Percentiles rank a stretch among this genome's conserved stretches.
Evolutionary conservation across 2,329 filamentous ascomycete species (phyloP).

Genomic region (Hypoxylon sp.): DNA sequence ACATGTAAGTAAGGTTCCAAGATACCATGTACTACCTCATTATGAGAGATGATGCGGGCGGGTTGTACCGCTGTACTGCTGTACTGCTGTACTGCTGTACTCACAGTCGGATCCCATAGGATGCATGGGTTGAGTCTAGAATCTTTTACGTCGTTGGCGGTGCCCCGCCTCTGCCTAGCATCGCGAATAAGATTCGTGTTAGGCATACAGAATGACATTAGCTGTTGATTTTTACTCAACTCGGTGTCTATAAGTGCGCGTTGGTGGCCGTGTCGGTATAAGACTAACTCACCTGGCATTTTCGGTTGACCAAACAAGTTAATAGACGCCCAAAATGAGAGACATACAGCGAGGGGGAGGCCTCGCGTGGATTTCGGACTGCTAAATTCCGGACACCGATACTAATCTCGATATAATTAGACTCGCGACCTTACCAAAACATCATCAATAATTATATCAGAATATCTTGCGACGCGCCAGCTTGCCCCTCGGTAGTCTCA

Average conservation of each 20-base stretch:
- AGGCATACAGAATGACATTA: neutral
- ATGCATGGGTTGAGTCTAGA: slow-evolving; percentile 6
- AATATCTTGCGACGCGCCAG: neutral
- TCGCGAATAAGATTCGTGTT: neutral
- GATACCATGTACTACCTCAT: no score
- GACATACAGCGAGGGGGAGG: neutral
- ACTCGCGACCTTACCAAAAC: neutral
- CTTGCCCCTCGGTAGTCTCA: neutral
- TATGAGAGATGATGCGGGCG: slow-evolving; percentile 1
- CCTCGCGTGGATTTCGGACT: neutral
- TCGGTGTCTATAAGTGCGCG: neutral
- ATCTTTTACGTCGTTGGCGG: neutral
- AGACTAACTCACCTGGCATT: neutral
- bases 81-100: neutral
- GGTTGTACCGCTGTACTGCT: neutral
- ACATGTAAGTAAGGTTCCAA: neutral
- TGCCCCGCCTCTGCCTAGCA: slow-evolving; percentile 13
- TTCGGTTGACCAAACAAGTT: neutral
- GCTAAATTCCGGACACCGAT: neutral
- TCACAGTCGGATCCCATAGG: slow-evolving; percentile 7
- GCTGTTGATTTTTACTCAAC: neutral
- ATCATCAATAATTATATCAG: neutral
- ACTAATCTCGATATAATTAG: neutral
- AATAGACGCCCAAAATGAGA: neutral
- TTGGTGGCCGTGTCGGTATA: neutral